Percentiles rank a stretch among this genome's conserved stretches.
phyloP scores from a whole-genome alignment of 495 filamentous ascomycete genomes.

The Darksidea phi region DNA sequence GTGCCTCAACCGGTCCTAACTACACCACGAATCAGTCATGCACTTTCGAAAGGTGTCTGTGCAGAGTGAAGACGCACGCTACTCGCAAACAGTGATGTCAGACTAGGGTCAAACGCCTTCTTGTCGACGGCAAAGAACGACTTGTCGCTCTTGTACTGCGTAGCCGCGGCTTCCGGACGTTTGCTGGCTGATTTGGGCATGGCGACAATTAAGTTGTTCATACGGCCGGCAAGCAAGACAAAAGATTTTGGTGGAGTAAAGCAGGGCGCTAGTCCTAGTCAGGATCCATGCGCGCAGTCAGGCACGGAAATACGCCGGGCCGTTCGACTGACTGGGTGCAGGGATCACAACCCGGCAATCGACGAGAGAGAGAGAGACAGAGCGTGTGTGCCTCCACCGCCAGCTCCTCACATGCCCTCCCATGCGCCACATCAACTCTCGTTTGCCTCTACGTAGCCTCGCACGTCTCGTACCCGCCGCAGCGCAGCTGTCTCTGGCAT shows the following conservation, averaged over 20 bases:
- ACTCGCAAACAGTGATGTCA: slow-evolving; percentile 76
- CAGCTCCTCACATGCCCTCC: neutral
- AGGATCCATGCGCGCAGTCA: neutral
- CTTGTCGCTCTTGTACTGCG: neutral
- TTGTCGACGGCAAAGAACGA: slow-evolving; percentile 21
- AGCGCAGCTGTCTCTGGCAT: neutral
- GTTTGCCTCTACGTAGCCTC: neutral
- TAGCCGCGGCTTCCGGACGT: slow-evolving; percentile 9
- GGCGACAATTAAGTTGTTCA: neutral
- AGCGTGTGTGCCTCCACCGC: neutral
- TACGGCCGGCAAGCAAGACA: neutral
- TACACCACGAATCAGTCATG: slow-evolving; percentile 5
- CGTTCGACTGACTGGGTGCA: neutral
- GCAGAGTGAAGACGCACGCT: slow-evolving; percentile 61
- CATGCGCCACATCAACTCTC: neutral
- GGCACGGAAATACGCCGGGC: neutral
- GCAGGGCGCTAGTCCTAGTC: neutral
- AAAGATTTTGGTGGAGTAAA: slow-evolving; percentile 29
- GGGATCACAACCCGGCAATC: neutral
- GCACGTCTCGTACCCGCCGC: neutral
- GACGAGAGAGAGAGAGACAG: neutral
- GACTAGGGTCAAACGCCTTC: slow-evolving; percentile 61
- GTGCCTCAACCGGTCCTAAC: slow-evolving; percentile 32
- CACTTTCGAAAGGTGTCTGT: neutral
- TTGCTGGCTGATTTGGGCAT: slow-evolving; percentile 31